These are phyloP conservation scores for Magnolia changhungtana DNA, from an alignment of 164 flowering plant genomes.

Conservation along the genomic window DNA sequence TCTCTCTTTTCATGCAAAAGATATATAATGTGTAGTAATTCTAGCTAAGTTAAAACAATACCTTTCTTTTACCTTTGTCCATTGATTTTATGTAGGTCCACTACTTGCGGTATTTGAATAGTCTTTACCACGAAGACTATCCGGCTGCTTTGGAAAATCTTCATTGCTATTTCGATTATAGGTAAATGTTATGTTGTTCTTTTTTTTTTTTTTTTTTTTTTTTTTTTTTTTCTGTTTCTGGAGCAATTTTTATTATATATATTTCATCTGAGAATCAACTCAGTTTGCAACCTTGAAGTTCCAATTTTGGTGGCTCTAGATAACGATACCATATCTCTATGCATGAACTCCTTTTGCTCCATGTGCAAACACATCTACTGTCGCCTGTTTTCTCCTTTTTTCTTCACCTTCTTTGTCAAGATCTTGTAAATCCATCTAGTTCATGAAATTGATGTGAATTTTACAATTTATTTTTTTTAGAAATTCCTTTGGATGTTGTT, in stretches of 20 bases:
- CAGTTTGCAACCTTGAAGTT: no score
- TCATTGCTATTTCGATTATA: slow-evolving; percentile 88
- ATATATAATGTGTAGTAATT: background rate
- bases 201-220: no score
- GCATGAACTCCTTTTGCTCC: background rate
- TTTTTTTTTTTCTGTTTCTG: no score
- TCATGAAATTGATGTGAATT: no score
- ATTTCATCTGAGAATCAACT: background rate
- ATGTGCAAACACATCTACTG: no score
- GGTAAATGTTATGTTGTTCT: slow-evolving; percentile 35
- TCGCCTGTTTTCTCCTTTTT: no score
- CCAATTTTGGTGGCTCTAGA: background rate
- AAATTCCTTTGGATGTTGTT: no score
- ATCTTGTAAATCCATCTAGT: no score
- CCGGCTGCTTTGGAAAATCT: slow-evolving; percentile 78
- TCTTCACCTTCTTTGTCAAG: no score
- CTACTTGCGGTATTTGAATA: slow-evolving; percentile 79
- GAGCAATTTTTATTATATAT: no score
- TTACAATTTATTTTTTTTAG: no score
- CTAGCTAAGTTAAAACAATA: background rate
- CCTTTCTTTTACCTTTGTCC: background rate
- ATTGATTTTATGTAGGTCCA: slow-evolving; percentile 56
- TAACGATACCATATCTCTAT: background rate
- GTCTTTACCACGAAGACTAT: slow-evolving; percentile 77
- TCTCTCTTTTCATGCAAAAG: background rate